Evolutionary conservation across 768 basidiomycete genomes (phyloP).

Genomic region (Sporobolomyces pararoseus): DNA sequence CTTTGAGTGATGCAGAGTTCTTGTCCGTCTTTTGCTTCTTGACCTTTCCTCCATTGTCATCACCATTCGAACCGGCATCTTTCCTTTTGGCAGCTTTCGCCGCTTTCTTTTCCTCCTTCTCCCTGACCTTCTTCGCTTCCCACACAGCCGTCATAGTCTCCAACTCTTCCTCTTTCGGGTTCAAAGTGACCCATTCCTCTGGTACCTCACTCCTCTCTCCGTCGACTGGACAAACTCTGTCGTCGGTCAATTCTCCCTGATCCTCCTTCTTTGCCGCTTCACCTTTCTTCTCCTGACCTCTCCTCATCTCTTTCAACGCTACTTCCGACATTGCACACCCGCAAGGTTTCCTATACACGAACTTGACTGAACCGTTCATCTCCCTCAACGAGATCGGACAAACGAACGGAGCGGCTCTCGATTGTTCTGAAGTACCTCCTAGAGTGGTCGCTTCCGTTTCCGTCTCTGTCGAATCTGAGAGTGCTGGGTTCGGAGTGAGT

Average conservation of each 20-base stretch:
- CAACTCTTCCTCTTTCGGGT: slow-evolving; percentile 65
- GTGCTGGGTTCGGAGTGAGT: slow-evolving; percentile 69
- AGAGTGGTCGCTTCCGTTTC: slow-evolving; percentile 46
- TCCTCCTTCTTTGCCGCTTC: slow-evolving; percentile 23
- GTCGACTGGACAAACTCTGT: slow-evolving; percentile 43
- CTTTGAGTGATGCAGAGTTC: not conserved
- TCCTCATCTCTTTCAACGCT: slow-evolving; percentile 65
- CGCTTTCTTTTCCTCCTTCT: slow-evolving; percentile 57
- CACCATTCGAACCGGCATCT: slow-evolving; percentile 49
- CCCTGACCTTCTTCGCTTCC: slow-evolving; percentile 56
- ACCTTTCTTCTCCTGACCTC: slow-evolving; percentile 34
- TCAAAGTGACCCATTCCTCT: slow-evolving; percentile 61
- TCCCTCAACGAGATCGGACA: slow-evolving; percentile 90
- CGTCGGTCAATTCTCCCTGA: slow-evolving; percentile 47
- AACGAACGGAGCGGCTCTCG: slow-evolving; percentile 67
- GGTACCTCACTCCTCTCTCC: slow-evolving; percentile 56
- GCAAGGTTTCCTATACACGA: slow-evolving; percentile 78
- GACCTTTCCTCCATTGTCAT: slow-evolving; percentile 43
- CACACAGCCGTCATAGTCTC: slow-evolving; percentile 60
- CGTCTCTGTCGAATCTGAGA: slow-evolving; percentile 48
- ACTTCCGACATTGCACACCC: slow-evolving; percentile 88
- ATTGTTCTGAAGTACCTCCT: slow-evolving; percentile 35
- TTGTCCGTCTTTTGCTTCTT: slow-evolving; percentile 44
- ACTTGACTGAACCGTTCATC: slow-evolving; percentile 86
- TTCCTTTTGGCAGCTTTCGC: slow-evolving; percentile 57